Base-by-base conservation (phyloP, 2,329 filamentous ascomycete species). In the Epichloe gansuensis region DNA sequence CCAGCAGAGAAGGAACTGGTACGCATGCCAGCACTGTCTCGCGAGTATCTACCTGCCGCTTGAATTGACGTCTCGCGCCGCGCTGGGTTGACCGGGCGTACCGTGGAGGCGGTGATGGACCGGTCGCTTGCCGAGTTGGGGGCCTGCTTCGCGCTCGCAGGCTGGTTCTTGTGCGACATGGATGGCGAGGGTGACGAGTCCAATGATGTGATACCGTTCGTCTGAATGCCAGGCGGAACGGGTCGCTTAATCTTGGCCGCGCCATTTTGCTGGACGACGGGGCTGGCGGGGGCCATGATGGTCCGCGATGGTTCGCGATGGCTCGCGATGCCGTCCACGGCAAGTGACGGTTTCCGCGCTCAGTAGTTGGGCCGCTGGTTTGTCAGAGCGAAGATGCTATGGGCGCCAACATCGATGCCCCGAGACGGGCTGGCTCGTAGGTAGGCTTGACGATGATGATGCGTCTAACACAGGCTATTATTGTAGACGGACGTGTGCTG, bases 231-330 rank as follows among this genome's bases (percentile, higher is more conserved):
- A 46, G 82, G 75, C 39, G 81, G 81, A 50, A 78, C 72, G 55
- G 81, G 82, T 38, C 84, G 82, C 69, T 88, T 89, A 57, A 80
- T 76, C 69, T 88, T 89, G 58, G 65, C 66, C 58, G 68, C 61
- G 59, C 66, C 69, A 62, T 68, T 67, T 53, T 71, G 70, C 59
- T 69, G 70, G 49, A 62, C 59, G 52, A 72, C 69, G 54, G 75
- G 72, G 62, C 76, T 74, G 61, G 76, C 72, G 55, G 78, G 76
- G 64, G 76, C 76, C 78, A 81, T 81, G 58, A 62, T 65, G 62
- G 62, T 58, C 50, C 40, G 47, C 47, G 41, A 35, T 47, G 51
- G 25, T 6, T 25, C 25, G 25, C 25, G 57, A 62, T 65, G 63
- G 63, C 58, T 53, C 42, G 51, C 51, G 47, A 44, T 49, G 53